These are phyloP conservation scores for Steccherinum ochraceum DNA, from an alignment of 768 basidiomycete genomes.

Conservation along the genomic window DNA sequence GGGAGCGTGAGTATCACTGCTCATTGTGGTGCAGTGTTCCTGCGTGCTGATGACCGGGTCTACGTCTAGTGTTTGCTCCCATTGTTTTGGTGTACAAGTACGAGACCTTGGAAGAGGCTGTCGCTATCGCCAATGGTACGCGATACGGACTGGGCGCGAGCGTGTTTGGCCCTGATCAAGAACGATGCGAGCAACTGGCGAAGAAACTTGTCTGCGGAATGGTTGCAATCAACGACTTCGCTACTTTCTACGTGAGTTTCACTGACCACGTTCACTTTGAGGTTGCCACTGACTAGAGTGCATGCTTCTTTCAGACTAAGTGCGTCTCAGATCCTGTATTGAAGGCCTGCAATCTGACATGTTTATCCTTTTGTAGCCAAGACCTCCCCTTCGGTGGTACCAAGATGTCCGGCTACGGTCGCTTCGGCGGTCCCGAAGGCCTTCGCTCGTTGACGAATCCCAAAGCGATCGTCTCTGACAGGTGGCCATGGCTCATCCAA, in stretches of 20 bases:
- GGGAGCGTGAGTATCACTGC: slow-evolving; percentile 71
- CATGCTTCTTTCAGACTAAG: no score
- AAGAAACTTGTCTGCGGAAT: slow-evolving; percentile 86
- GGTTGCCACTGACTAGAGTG: no score
- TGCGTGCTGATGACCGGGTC: background rate
- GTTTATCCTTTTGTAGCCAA: slow-evolving; percentile 43
- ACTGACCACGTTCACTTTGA: no score
- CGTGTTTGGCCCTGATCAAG: slow-evolving; percentile 86
- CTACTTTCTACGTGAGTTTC: slow-evolving; percentile 69
- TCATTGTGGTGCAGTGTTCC: background rate
- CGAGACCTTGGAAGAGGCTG: slow-evolving; percentile 76
- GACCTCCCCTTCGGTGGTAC: slow-evolving; percentile 93
- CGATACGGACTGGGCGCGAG: slow-evolving; percentile 89
- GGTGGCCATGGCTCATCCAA: slow-evolving; percentile 77
- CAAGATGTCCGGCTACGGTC: slow-evolving; percentile 88
- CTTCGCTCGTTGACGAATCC: slow-evolving; percentile 81
- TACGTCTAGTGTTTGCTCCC: slow-evolving; percentile 77
- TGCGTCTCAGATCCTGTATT: no score
- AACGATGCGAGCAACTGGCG: slow-evolving; percentile 74
- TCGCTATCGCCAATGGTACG: slow-evolving; percentile 84
- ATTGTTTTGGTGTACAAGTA: slow-evolving; percentile 85
- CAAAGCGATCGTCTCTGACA: slow-evolving; percentile 83
- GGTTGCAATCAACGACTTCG: slow-evolving; percentile 97
- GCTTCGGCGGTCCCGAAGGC: slow-evolving; percentile 95
- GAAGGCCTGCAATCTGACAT: no score